Evolutionary conservation across 306 rosid species (phyloP).

Genomic region (Trifolium fragiferum): DNA sequence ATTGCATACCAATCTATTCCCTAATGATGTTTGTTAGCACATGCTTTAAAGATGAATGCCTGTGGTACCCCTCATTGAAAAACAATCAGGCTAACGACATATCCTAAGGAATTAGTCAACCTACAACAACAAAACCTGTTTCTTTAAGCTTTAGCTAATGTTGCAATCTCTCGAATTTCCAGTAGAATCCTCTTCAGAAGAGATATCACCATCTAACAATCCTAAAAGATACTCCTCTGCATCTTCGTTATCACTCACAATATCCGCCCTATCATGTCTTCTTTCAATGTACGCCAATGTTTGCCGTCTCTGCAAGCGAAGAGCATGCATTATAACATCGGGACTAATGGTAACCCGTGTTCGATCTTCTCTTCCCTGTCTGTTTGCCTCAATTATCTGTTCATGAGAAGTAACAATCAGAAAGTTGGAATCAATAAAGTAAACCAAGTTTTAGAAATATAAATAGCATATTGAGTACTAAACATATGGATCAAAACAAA

Average conservation of each 20-base stretch:
- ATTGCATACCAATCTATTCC: conserved; percentile 28
- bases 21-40: conserved; percentile 15
- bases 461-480: conserved; percentile 12
- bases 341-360: conserved; percentile 52
- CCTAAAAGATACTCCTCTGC: conserved; percentile 41
- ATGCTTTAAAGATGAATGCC: background rate
- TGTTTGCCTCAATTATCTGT: conserved; percentile 60
- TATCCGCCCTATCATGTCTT: conserved; percentile 48
- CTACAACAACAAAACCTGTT: conserved; percentile 19
- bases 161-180: conserved; percentile 50
- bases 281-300: conserved; percentile 51
- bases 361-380: conserved; percentile 55
- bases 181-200: conserved; percentile 50
- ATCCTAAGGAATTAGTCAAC: conserved; percentile 24
- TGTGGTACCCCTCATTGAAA: conserved; percentile 3
- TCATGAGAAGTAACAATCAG: conserved; percentile 24
- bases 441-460: conserved; percentile 16
- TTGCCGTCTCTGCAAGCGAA: conserved; percentile 66
- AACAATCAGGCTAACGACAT: conserved; percentile 22
- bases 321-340: conserved; percentile 56
- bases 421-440: conserved; percentile 20
- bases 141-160: conserved; percentile 49
- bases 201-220: conserved; percentile 41
- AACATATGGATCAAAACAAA: conserved; percentile 16
- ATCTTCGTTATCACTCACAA: conserved; percentile 55